A percentile compares a stretch with the other conserved stretches of the same genome.
Conservation (phyloP, 164 flowering plant species). For the Vitis labrusca region DNA sequence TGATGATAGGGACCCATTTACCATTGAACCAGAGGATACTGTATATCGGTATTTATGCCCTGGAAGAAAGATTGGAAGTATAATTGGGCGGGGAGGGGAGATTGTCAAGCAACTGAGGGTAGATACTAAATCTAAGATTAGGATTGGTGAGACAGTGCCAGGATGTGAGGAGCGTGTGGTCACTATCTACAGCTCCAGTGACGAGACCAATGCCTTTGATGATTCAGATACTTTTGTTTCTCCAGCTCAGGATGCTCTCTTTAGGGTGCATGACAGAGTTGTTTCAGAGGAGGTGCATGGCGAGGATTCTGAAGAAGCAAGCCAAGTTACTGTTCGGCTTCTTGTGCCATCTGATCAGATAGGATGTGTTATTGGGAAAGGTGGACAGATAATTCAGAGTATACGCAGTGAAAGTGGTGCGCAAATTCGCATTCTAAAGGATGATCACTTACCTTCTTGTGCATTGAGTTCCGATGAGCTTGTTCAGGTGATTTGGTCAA, state of each 20-base stretch:
- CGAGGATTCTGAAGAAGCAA: slow-evolving; percentile 59
- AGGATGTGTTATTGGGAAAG: slow-evolving; percentile 94
- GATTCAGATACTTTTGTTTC: slow-evolving; percentile 49
- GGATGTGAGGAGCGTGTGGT: slow-evolving; percentile 91
- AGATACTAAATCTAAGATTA: slow-evolving; percentile 88
- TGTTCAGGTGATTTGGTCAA: slow-evolving; percentile 62
- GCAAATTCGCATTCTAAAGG: slow-evolving; percentile 88
- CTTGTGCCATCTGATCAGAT: slow-evolving; percentile 98
- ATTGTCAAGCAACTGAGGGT: slow-evolving; percentile 87
- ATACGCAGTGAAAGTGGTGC: slow-evolving; percentile 91
- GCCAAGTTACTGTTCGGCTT: slow-evolving; percentile 65
- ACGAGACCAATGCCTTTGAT: slow-evolving; percentile 66
- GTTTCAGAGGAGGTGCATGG: slow-evolving; percentile 46
- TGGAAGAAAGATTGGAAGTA: slow-evolving; percentile 84
- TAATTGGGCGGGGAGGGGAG: slow-evolving; percentile 96
- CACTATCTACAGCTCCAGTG: slow-evolving; percentile 77
- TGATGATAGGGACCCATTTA: slow-evolving; percentile 40
- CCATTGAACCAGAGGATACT: slow-evolving; percentile 75
- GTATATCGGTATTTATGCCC: slow-evolving; percentile 91
- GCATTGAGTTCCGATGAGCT: slow-evolving; percentile 88
- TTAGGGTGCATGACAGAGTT: slow-evolving; percentile 83
- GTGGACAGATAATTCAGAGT: slow-evolving; percentile 86
- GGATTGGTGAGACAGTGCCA: slow-evolving; percentile 83
- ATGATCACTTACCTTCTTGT: slow-evolving; percentile 84
- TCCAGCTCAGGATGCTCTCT: slow-evolving; percentile 94